Conservation (phyloP, 2,329 filamentous ascomycete species). For the Calonectria crousiana region DNA sequence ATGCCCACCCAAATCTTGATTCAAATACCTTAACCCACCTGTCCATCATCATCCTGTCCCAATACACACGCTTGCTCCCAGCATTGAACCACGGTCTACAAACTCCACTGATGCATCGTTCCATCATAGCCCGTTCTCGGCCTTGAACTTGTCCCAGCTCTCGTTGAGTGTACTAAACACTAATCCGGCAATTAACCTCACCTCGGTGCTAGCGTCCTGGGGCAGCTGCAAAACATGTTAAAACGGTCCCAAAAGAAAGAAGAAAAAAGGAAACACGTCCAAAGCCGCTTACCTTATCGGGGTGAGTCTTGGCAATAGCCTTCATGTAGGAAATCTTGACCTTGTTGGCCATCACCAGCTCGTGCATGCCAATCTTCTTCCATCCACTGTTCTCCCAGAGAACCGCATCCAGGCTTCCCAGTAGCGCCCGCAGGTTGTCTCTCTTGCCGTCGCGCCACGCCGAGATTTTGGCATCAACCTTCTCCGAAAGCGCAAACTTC, state of each 20-base stretch:
- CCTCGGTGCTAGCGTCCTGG: constrained; percentile 74
- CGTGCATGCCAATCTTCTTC: constrained; percentile 96
- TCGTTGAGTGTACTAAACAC: constrained; percentile 79
- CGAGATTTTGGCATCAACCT: constrained; percentile 82
- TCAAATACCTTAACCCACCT: constrained; percentile 34
- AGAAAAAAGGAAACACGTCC: background rate
- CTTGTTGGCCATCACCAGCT: constrained; percentile 91
- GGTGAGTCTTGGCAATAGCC: constrained; percentile 98
- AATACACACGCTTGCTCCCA: constrained; percentile 38
- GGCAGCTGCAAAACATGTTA: constrained; percentile 62
- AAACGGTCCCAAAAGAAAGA: background rate
- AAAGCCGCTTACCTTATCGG: constrained; percentile 84
- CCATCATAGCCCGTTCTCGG: constrained; percentile 72
- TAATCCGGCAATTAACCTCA: constrained; percentile 72
- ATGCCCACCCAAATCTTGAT: constrained; percentile 37
- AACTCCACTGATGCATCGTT: constrained; percentile 39
- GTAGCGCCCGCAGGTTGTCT: constrained; percentile 89
- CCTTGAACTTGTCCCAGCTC: constrained; percentile 80
- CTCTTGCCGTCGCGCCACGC: constrained; percentile 92
- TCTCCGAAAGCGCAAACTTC: constrained; percentile 88
- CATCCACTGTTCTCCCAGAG: constrained; percentile 93
- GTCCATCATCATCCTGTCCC: constrained; percentile 17
- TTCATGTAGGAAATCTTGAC: constrained; percentile 99
- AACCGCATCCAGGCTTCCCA: constrained; percentile 88
- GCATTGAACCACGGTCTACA: constrained; percentile 37